These are phyloP conservation scores for Brettanomyces bruxellensis DNA, from an alignment of 805 yeast genomes.

Conservation along the genomic window DNA sequence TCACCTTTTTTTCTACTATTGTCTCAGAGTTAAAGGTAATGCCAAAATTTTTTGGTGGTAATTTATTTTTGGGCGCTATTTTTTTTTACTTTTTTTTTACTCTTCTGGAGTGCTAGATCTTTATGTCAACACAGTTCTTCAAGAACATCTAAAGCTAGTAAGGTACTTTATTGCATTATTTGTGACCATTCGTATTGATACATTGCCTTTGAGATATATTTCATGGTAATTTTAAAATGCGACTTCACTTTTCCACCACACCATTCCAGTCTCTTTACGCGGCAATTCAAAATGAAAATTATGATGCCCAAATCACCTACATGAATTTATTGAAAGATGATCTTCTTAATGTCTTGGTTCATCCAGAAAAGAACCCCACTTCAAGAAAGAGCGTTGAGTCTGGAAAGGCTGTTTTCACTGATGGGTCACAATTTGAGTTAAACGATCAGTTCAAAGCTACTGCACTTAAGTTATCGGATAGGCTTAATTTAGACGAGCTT, in stretches of 20 bases:
- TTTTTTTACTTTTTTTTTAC: too few species aligned
- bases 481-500: constrained; percentile 68
- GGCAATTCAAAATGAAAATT: constrained; percentile 29
- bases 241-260: constrained; percentile 29
- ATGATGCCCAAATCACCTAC: constrained; percentile 8
- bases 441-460: constrained; percentile 58
- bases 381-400: constrained; percentile 40
- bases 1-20: too few species aligned
- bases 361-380: constrained; percentile 34
- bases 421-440: constrained; percentile 50
- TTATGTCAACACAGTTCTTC: too few species aligned
- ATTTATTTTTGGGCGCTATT: too few species aligned
- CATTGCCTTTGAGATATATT: too few species aligned
- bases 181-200: too few species aligned
- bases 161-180: too few species aligned
- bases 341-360: constrained; percentile 32
- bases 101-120: too few species aligned
- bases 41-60: too few species aligned
- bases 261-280: constrained; percentile 37
- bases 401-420: constrained; percentile 39
- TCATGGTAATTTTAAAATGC: too few species aligned
- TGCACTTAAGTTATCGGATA: constrained; percentile 50
- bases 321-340: constrained; percentile 32
- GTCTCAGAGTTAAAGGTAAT: too few species aligned
- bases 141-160: too few species aligned